Base-by-base conservation (phyloP, 164 flowering plant genomes). In the Magnolia sinica region DNA sequence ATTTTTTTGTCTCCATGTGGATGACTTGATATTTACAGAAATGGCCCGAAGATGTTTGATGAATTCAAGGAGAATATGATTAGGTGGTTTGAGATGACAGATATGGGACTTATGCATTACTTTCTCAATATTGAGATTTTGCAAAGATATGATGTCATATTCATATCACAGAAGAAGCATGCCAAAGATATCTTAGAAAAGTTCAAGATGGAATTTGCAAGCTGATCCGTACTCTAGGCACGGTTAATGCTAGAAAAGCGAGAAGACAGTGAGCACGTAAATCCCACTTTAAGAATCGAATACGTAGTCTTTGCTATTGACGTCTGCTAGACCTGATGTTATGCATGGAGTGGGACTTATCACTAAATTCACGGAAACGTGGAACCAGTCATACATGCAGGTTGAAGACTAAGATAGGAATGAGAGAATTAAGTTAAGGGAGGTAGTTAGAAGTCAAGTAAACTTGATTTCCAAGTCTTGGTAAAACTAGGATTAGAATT, bases 81-180 rank as follows among this genome's bases (percentile, higher is more conserved):
- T 3, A 66, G n/a, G 13, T 8, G 24, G 0, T 75, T 79, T 29
- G 77, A 70, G 59, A 70, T 74, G 81, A 74, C 37, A 13, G 70
- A 74, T 20, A 13, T 78, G 16, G 77, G 64, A 1, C 16, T 78
- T 3, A 78, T 73, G 73, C 27, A 27, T 2, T 73, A 51, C n/a
- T 78, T 66, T 20, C 76, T 78, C 23, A 61, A 67, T 8, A 64
- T 77, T 0, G 66, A 72, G n/a, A 59, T 78, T 11, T 4, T 51
- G 18, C 76, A 78, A 67, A 22, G 8, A 11, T 0, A 69, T 1
- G 51, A 69, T 18, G 77, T 70, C 3, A 78, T 78, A 1, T 78
- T 73, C 24, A 68, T 74, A 7, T 70, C 68, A n/a, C 71, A 78
- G 64, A 49, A 68, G 50, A 64, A 31, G 20, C 69, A 78, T 73